Evolutionary conservation across 768 basidiomycete genomes (phyloP), one percentile per base, ranked within the genome.

Genomic region (Roridomyces roridus): DNA sequence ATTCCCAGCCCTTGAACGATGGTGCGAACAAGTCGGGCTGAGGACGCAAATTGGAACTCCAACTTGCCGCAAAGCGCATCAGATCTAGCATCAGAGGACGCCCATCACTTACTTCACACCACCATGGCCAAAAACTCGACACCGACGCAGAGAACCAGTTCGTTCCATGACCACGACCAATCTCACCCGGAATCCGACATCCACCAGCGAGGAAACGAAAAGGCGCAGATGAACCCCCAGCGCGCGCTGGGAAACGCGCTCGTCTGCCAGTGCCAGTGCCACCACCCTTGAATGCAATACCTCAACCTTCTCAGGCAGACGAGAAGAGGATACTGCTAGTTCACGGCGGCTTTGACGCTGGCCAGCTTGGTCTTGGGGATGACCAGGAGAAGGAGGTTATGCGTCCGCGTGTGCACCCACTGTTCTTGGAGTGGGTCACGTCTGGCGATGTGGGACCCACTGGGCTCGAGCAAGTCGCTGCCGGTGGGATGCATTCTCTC

Each of bases 401-500:
- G 50, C 62, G 58, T 7, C 62, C 62, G 6, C 51, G 62, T 20
- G 47, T 63, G 31, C 57, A 59, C 21, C 31, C 39, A 23, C 8
- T 17, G 11, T 48, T 63, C 29, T 35, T 50, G 6, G 20, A 59
- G 11, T 47, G 25, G 2, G 46, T 55, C 5, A 50, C 15, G 10
- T 29, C 20, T 11, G 47, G 31, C 9, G 26, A 3, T 6, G 31
- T 59, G 44, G 57, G 57, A 3, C 45, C 37, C 7, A 40, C 17
- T 26, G 61, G 61, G 2, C 26, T 63, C 4, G 51, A 63, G 46
- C 39, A 28, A n/a, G 29, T 62, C 17, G 61, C 53, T 0, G 51
- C 61, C 6, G 61, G 61, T 42, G 61, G 61, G 17, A 63, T 63
- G 61, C 61, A 63, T 43, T 54, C 61, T 17, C 49, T 63, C 8